Evolutionary conservation across 2,329 filamentous ascomycete genomes (phyloP).

Genomic region (Clonostachys byssicola): DNA sequence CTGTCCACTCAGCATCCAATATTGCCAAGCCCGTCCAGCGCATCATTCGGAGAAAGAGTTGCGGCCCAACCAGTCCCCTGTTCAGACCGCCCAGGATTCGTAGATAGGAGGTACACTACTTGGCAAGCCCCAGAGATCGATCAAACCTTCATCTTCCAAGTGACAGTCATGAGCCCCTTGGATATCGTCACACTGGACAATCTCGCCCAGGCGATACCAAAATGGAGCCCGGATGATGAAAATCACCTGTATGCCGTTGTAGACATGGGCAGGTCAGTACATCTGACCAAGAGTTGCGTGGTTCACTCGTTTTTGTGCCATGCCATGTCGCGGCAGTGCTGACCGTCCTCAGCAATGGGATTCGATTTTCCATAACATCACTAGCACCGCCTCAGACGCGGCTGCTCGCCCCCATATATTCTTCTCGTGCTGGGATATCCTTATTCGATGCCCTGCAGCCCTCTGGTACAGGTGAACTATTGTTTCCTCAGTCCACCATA

Average conservation of each 20-base stretch:
- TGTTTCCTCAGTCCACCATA: constrained; percentile 55
- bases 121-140: too few species aligned
- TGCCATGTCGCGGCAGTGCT: constrained; percentile 4
- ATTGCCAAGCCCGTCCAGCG: too few species aligned
- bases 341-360: constrained; percentile 66
- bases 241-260: constrained; percentile 53
- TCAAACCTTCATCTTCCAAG: too few species aligned
- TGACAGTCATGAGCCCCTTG: constrained; percentile 19
- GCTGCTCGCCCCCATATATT: constrained; percentile 72
- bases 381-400: constrained; percentile 68
- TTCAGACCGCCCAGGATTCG: too few species aligned
- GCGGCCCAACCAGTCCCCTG: too few species aligned
- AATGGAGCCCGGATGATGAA: constrained; percentile 38
- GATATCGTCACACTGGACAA: constrained; percentile 49
- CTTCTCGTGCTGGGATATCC: constrained; percentile 75
- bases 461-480: constrained; percentile 23
- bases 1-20: too few species aligned
- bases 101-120: too few species aligned
- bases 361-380: constrained; percentile 86
- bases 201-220: constrained; percentile 39
- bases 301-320: constrained; percentile 1
- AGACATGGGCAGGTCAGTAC: constrained; percentile 52
- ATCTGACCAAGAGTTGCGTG: too few species aligned
- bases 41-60: too few species aligned
- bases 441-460: constrained; percentile 76